Percentiles rank a stretch among this genome's conserved stretches.
Conservation (phyloP, 768 basidiomycete species). For the Neoboletus brunneissimus region DNA sequence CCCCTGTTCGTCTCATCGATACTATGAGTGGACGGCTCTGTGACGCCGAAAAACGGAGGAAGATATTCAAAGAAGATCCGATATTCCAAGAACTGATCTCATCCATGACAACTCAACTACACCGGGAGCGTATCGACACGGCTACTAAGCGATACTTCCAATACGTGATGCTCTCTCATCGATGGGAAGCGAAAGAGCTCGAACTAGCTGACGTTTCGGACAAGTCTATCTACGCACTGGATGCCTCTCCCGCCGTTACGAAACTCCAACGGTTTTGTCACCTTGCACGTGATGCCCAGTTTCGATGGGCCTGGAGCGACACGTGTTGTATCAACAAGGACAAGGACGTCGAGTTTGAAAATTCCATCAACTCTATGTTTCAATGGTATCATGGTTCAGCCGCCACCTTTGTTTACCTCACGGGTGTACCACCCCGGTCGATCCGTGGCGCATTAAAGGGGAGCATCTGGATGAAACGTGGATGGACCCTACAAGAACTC, state of each 20-base stretch:
- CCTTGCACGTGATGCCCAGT: slow-evolving; percentile 4
- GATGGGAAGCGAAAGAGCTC: slow-evolving; percentile 18
- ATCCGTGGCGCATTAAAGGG: slow-evolving; percentile 7
- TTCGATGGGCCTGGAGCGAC: slow-evolving; percentile 25
- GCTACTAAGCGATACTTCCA: slow-evolving; percentile 5
- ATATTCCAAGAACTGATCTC: slow-evolving; percentile 16
- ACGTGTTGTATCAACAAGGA: slow-evolving; percentile 26
- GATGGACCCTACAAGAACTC: slow-evolving; percentile 26
- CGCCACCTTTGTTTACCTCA: slow-evolving; percentile 21
- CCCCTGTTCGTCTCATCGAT: slow-evolving; percentile 21
- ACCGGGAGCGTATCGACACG: slow-evolving; percentile 3
- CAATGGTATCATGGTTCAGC: slow-evolving; percentile 17
- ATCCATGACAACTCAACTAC: slow-evolving; percentile 8
- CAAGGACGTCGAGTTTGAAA: slow-evolving; percentile 15
- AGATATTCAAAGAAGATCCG: slow-evolving; percentile 11
- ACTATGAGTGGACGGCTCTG: slow-evolving; percentile 18
- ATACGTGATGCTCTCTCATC: slow-evolving; percentile 26
- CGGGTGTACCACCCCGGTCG: slow-evolving; percentile 7
- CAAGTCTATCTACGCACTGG: slow-evolving; percentile 12
- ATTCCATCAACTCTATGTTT: slow-evolving; percentile 24
- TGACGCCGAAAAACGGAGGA: slow-evolving; percentile 11
- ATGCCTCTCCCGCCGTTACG: neutral
- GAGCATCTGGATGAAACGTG: slow-evolving; percentile 21
- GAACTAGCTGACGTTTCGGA: slow-evolving; percentile 7
- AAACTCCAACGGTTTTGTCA: slow-evolving; percentile 20